Base-by-base conservation (phyloP, 2,329 filamentous ascomycete genomes). In the Dryadomyces quercus-mongolicae region DNA sequence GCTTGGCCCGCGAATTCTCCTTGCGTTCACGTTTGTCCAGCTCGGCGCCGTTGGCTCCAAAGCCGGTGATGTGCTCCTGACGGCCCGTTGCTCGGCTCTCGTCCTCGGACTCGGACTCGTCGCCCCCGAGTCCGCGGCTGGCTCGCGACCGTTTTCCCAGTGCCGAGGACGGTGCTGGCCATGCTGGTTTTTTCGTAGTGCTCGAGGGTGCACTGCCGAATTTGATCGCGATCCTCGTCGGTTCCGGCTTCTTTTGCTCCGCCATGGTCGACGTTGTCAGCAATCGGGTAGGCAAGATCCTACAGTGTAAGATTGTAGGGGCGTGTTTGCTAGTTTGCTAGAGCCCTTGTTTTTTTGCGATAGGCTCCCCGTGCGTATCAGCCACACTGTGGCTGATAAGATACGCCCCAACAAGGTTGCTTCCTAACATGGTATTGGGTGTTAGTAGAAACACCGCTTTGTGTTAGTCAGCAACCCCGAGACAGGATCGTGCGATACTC, bases 71-170 rank as follows among this genome's bases (percentile, higher is more conserved):
- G 4, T 54, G 55, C 53, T 68, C 62, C 46, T 66, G 63, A 12
- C 60, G 63, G 20, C 61, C 61, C 18, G 55, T 50, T 5, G 25
- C 44, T 10, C 56, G 54, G 6, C 58, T 56, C 16, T 66, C 64
- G 36, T 64, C 65, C 3, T 58, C 61, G 4, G 57, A 74, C 56
- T 68, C 73, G 44, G 70, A 73, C 56, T 67, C 68, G 57, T 67
- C 68, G 55, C 68, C 66, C 50, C 67, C 67, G 13, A 75, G 65
- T 20, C 70, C 70, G 21, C 51, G 53, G 56, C 69, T 68, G 36
- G 68, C 60, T 56, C 75, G 70, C 46, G 69, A 64, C 18, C 75
- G 72, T 61, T 79, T 79, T 56, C 76, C 76, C 15, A 79, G 64
- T 4, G 67, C 61, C 4, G 74, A 74, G 0, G 72, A 63, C 3